Conservation (phyloP, 192 early-diverging fungal species). For the Cladochytrium replicatum region DNA sequence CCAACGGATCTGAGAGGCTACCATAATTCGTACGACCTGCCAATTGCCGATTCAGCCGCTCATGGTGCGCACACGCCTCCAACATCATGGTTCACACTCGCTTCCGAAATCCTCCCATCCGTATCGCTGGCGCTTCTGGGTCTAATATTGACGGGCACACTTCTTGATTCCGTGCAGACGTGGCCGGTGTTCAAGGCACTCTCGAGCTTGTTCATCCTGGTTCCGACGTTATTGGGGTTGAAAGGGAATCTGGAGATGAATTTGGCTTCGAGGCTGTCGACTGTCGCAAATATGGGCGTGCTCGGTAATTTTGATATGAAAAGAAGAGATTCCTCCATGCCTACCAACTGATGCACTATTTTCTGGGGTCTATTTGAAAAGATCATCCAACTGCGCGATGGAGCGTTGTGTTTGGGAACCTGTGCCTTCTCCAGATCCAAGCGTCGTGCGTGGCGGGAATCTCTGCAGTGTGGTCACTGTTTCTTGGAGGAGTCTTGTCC, state of each 20-base stretch:
- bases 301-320: no score
- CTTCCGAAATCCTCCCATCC: constrained; percentile 8
- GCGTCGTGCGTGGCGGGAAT: constrained; percentile 50
- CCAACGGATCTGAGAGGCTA: no score
- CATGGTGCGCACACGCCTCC: no score
- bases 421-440: constrained; percentile 67
- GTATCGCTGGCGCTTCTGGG: constrained; percentile 8
- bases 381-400: constrained; percentile 31
- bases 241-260: constrained; percentile 93
- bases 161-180: constrained; percentile 19
- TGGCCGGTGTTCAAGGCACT: constrained; percentile 58
- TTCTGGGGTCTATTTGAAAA: no score
- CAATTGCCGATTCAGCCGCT: no score
- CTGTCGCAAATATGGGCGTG: constrained; percentile 40
- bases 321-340: neutral
- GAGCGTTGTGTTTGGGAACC: constrained; percentile 58
- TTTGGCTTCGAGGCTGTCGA: constrained; percentile 75
- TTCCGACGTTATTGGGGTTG: constrained; percentile 73
- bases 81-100: neutral
- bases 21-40: no score
- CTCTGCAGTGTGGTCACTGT: constrained; percentile 60
- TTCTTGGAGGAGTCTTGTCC: constrained; percentile 43
- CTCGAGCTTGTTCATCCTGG: constrained; percentile 72
- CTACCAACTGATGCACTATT: neutral
- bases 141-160: constrained; percentile 16